Conservation (phyloP, 345 rosid species). For the Dipteronia sinensis region DNA sequence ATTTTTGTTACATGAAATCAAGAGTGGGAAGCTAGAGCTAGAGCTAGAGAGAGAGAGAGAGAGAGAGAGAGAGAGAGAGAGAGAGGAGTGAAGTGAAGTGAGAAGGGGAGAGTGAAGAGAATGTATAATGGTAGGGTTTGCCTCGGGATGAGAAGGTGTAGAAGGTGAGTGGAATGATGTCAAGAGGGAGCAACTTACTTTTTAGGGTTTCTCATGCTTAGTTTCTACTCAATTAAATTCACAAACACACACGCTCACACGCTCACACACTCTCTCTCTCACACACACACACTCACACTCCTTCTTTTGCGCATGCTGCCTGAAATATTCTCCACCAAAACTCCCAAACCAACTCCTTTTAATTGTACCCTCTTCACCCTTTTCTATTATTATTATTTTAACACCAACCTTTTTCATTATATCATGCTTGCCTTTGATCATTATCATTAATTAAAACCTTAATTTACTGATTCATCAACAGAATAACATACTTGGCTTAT, state of each 20-base stretch:
- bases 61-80: background rate
- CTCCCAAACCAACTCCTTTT: conserved; percentile 35
- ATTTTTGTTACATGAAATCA: background rate
- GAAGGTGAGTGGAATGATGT: conserved; percentile 75
- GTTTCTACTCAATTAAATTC: conserved; percentile 48
- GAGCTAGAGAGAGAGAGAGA: background rate
- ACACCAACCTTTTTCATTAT: conserved; percentile 17
- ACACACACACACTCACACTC: conserved; percentile 16
- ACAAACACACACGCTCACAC: conserved; percentile 2
- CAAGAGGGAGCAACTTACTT: conserved; percentile 48
- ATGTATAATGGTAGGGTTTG: conserved; percentile 35
- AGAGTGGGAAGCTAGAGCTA: background rate
- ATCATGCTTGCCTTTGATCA: conserved; percentile 36
- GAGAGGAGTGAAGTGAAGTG: background rate
- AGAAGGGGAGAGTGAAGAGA: conserved; percentile 30
- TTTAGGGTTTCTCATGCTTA: conserved; percentile 69
- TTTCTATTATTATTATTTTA: conserved; percentile 20
- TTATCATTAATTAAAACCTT: conserved; percentile 3
- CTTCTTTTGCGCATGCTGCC: conserved; percentile 50
- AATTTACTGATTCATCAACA: conserved; percentile 25
- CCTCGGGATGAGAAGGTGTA: conserved; percentile 68
- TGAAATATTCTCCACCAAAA: conserved; percentile 40
- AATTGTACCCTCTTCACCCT: conserved; percentile 23
- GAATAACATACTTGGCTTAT: conserved; percentile 44
- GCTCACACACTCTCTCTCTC: background rate